phyloP scores from a whole-genome alignment of 2,329 filamentous ascomycete genomes.

The Venturia carpophila region DNA sequence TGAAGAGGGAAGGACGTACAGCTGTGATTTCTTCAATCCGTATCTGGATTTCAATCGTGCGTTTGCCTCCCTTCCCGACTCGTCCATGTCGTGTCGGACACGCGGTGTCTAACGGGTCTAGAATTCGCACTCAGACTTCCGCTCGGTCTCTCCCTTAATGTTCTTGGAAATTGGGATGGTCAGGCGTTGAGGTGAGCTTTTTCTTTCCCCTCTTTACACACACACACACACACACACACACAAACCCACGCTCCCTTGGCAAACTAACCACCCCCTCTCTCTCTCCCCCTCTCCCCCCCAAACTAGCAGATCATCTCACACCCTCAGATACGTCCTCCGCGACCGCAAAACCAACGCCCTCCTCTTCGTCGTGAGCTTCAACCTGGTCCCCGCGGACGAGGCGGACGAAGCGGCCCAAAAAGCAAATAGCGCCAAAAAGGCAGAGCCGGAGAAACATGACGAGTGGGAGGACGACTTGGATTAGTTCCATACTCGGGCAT shows the following conservation, averaged over 20 bases:
- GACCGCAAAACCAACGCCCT: conserved; percentile 65
- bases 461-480: conserved; percentile 12
- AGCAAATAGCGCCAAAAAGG: conserved; percentile 12
- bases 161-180: conserved; percentile 16
- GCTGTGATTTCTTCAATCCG: conserved; percentile 77
- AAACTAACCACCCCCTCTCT: neutral
- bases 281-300: neutral
- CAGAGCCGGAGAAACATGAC: neutral
- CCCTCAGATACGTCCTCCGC: conserved; percentile 85
- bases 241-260: too few species aligned
- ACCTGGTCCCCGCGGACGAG: conserved; percentile 45
- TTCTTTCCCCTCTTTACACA: neutral
- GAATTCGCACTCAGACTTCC: conserved; percentile 20
- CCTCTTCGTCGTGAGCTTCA: conserved; percentile 76
- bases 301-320: conserved; percentile 47
- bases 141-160: conserved; percentile 16
- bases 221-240: neutral
- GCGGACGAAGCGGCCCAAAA: neutral
- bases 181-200: conserved; percentile 13
- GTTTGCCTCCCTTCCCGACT: conserved; percentile 18
- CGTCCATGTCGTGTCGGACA: too few species aligned
- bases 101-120: too few species aligned
- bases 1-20: conserved; percentile 53
- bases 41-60: conserved; percentile 77
- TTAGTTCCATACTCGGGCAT: too few species aligned